A percentile compares a stretch with the other conserved stretches of the same genome.
These are phyloP conservation scores for Schizopora paradoxa DNA, from an alignment of 1,284 basidiomycete species.

Conservation along the genomic window DNA sequence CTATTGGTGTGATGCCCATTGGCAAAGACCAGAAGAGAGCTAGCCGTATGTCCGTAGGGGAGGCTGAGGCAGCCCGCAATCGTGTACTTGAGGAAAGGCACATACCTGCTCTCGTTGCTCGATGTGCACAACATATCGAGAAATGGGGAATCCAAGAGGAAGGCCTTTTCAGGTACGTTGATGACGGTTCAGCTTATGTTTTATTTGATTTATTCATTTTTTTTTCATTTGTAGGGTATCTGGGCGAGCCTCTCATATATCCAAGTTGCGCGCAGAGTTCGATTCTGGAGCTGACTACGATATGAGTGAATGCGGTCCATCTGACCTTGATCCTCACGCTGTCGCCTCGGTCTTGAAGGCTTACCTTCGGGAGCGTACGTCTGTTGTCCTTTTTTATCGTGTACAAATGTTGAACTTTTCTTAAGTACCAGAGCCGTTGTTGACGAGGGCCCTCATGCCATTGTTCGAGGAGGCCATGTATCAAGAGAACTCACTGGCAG, in stretches of 20 bases:
- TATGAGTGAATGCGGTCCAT: constrained; percentile 66
- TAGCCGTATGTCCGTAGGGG: constrained; percentile 24
- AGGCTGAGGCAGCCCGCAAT: constrained; percentile 20
- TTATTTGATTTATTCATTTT: constrained; percentile 1
- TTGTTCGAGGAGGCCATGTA: constrained; percentile 72
- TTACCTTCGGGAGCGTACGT: constrained; percentile 72
- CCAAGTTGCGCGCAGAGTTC: constrained; percentile 73
- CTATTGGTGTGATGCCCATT: constrained; percentile 22
- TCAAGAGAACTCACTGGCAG: constrained; percentile 42
- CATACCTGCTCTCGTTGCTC: constrained; percentile 67
- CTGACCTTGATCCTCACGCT: constrained; percentile 87
- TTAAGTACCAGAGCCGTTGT: constrained; percentile 75
- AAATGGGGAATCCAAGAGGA: constrained; percentile 80
- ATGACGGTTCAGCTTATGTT: constrained; percentile 12
- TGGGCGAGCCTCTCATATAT: constrained; percentile 70
- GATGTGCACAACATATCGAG: constrained; percentile 76
- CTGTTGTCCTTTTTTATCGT: constrained; percentile 7
- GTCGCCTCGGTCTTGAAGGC: constrained; percentile 85
- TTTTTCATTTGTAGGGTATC: constrained; percentile 47
- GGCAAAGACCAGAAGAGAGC: constrained; percentile 21
- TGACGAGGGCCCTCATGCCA: constrained; percentile 63
- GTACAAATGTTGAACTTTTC: constrained; percentile 10
- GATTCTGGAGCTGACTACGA: constrained; percentile 85
- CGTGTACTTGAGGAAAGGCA: constrained; percentile 46
- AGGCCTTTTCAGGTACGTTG: constrained; percentile 69